phyloP scores from a whole-genome alignment of 768 basidiomycete species.

The Rhodotorula kratochvilovae region DNA sequence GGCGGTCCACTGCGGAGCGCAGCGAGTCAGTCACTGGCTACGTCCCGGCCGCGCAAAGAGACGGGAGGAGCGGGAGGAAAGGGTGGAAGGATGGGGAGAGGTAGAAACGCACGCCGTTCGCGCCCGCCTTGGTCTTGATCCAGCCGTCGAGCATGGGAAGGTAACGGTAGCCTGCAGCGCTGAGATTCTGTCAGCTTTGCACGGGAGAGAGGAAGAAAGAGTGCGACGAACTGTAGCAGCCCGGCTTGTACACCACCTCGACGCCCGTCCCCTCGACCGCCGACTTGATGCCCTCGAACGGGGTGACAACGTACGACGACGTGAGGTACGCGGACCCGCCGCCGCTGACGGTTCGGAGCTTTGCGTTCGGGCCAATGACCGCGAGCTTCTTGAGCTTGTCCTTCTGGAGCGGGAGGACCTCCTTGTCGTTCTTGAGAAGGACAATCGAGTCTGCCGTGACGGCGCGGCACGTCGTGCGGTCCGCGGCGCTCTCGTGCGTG shows the following conservation, averaged over 20 bases:
- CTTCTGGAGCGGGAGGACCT: slow-evolving; percentile 46
- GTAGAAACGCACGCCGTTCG: slow-evolving; percentile 23
- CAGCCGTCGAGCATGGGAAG: too few relatives aligned
- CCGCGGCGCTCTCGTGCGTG: slow-evolving; percentile 51
- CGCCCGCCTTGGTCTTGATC: too few relatives aligned
- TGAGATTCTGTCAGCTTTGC: too few relatives aligned
- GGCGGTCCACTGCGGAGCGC: slow-evolving; percentile 8
- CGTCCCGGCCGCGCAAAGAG: not conserved
- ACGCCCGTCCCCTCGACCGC: too few relatives aligned
- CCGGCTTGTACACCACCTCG: too few relatives aligned
- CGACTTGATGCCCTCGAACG: slow-evolving; percentile 48
- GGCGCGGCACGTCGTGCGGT: slow-evolving; percentile 49
- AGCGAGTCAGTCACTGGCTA: not conserved
- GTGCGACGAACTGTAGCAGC: too few relatives aligned
- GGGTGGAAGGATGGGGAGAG: too few relatives aligned
- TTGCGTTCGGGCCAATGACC: slow-evolving; percentile 47
- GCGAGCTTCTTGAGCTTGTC: slow-evolving; percentile 35
- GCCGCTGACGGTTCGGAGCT: slow-evolving; percentile 44
- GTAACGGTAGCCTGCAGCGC: too few relatives aligned
- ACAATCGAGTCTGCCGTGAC: slow-evolving; percentile 51
- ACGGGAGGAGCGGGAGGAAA: too few relatives aligned
- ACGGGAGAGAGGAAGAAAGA: too few relatives aligned
- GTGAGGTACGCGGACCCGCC: slow-evolving; percentile 49
- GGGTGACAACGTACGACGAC: slow-evolving; percentile 45
- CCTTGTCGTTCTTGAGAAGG: slow-evolving; percentile 52